These are phyloP conservation scores for Corylus avellana DNA, from an alignment of 306 rosid genomes.

Conservation along the genomic window DNA sequence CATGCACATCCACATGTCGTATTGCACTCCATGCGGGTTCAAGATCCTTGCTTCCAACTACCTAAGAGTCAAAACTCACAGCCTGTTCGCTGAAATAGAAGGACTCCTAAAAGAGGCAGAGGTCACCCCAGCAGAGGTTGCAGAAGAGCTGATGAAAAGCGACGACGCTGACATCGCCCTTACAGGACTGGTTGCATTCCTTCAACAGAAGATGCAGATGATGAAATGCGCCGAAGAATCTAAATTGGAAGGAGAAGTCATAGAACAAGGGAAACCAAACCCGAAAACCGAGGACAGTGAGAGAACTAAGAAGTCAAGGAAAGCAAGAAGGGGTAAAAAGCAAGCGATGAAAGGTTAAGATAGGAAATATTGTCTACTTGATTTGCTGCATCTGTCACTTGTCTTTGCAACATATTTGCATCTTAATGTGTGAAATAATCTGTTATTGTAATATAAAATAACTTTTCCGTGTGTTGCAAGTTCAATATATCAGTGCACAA, in stretches of 20 bases:
- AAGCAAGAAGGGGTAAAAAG: neutral
- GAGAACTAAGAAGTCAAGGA: neutral
- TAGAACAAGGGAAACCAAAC: slow-evolving; percentile 6
- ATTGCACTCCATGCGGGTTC: slow-evolving; percentile 34
- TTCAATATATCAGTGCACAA: neutral
- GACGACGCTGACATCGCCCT: slow-evolving; percentile 22
- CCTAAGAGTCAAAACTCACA: slow-evolving; percentile 14
- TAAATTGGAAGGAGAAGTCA: neutral
- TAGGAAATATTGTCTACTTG: neutral
- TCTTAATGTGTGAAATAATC: neutral
- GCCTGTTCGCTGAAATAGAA: slow-evolving; percentile 26
- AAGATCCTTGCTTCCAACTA: slow-evolving; percentile 35
- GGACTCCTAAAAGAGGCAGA: slow-evolving; percentile 28
- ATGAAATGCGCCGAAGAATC: slow-evolving; percentile 15
- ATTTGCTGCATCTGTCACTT: neutral
- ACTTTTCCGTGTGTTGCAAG: neutral
- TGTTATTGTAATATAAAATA: neutral
- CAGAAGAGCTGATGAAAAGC: slow-evolving; percentile 40
- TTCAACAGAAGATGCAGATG: slow-evolving; percentile 23
- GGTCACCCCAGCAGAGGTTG: slow-evolving; percentile 38
- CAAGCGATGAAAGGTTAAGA: neutral
- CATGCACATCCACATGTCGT: slow-evolving; percentile 43
- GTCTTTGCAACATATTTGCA: neutral
- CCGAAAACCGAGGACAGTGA: neutral
- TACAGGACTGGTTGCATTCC: slow-evolving; percentile 25